Percentiles rank a stretch among this genome's conserved stretches.
Conservation (phyloP, 1,139 yeast species). For the Torulaspora globosa region DNA sequence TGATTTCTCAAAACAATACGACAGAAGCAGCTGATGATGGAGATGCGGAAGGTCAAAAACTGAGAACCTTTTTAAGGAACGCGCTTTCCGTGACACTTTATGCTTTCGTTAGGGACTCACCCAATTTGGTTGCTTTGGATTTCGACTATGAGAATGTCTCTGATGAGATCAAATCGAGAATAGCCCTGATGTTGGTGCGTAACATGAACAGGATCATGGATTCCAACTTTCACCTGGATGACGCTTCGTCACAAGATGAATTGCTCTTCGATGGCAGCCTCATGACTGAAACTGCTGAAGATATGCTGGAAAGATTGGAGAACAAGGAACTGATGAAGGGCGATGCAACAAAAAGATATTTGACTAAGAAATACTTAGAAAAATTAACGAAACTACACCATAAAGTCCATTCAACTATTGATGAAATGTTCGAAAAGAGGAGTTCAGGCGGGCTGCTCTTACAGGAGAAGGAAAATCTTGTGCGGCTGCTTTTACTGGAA, state of each 20-base stretch:
- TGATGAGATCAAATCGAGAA: conserved; percentile 67
- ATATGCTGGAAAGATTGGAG: conserved; percentile 43
- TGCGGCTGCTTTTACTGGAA: conserved; percentile 60
- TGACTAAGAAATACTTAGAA: conserved; percentile 46
- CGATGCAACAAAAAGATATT: conserved; percentile 40
- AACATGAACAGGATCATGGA: conserved; percentile 67
- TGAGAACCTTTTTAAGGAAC: conserved; percentile 33
- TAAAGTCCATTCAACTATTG: conserved; percentile 60
- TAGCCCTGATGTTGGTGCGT: conserved; percentile 76
- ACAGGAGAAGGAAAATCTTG: conserved; percentile 68
- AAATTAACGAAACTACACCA: conserved; percentile 50
- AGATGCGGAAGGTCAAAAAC: conserved; percentile 9
- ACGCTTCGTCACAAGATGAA: conserved; percentile 42
- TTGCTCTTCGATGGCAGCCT: conserved; percentile 52
- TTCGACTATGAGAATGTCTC: conserved; percentile 65
- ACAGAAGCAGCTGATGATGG: conserved; percentile 1
- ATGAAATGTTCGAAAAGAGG: conserved; percentile 56
- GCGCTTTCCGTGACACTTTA: conserved; percentile 56
- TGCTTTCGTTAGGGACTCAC: conserved; percentile 63
- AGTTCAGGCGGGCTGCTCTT: conserved; percentile 52
- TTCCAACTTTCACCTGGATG: conserved; percentile 39
- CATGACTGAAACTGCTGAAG: conserved; percentile 64
- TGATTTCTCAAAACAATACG: conserved; percentile 45
- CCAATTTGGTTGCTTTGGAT: conserved; percentile 64
- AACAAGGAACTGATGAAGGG: conserved; percentile 30